Base-by-base conservation (phyloP, 1,284 basidiomycete species). In the Puccinia triticina region DNA sequence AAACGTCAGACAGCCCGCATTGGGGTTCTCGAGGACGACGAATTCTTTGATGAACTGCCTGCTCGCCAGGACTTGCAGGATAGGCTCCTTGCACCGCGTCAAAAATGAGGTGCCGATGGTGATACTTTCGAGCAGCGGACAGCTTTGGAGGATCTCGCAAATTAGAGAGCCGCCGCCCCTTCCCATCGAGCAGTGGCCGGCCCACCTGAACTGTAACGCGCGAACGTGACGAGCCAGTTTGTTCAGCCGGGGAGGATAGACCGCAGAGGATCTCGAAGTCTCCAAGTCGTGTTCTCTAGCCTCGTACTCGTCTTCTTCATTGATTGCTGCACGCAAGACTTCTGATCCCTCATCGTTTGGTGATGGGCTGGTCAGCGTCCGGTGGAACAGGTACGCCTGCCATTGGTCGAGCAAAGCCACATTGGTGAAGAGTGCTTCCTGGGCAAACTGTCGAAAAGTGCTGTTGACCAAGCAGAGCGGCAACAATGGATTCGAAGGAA, bases 111-210 rank as follows among this genome's bases (percentile, higher is more conserved):
- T 72, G 11, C 26, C 10, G 16, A 72, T 48, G n/a, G 40, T n/a
- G 32, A 72, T 72, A 34, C 34, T 72, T 72, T 72, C 50, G 40
- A 72, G 69, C 18, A 48, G 32, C 40, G 43, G 69, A 48, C 69
- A 72, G 50, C 32, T 72, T 12, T 23, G 50, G 14, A 72, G n/a
- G n/a, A 72, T n/a, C n/a, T n/a, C n/a, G n/a, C n/a, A n/a, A n/a
- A n/a, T n/a, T n/a, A n/a, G n/a, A n/a, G n/a, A n/a, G n/a, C n/a
- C n/a, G n/a, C n/a, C n/a, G n/a, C n/a, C n/a, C n/a, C n/a, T n/a
- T n/a, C n/a, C n/a, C n/a, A 72, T 72, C 11, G 69, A 72, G 26
- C 43, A 48, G 8, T 14, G 40, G 12, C 43, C 43, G 29, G 26
- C 32, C 69, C 69, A 72, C 8, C 26, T 11, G 50, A 72, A 72